Evolutionary conservation across 139 green algal genomes (phyloP).

Genomic region (Zygnema circumcarinatum): DNA sequence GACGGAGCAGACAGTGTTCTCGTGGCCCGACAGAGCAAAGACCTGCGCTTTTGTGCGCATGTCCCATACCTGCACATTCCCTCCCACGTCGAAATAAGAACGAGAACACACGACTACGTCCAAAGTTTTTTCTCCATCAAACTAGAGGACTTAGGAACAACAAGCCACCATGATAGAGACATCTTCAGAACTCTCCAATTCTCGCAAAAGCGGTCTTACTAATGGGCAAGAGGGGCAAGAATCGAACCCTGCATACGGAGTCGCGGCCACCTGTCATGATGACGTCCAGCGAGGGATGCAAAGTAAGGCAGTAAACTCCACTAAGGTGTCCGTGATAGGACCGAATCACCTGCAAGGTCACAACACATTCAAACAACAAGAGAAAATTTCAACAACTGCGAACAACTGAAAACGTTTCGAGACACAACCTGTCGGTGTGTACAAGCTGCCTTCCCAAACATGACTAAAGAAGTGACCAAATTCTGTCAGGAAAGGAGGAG

Average conservation of each 20-base stretch:
- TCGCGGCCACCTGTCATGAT: slow-evolving; percentile 89
- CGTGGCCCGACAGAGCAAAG: slow-evolving; percentile 87
- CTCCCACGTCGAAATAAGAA: neutral
- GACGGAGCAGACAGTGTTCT: slow-evolving; percentile 91
- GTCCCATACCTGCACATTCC: slow-evolving; percentile 87
- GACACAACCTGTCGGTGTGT: too few species aligned
- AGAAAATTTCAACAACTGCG: too few species aligned
- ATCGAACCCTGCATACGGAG: slow-evolving; percentile 76
- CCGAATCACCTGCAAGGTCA: slow-evolving; percentile 90
- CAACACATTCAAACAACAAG: slow-evolving; percentile 31
- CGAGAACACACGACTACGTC: neutral
- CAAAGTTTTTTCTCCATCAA: too few species aligned
- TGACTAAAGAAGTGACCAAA: too few species aligned
- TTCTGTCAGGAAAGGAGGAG: too few species aligned
- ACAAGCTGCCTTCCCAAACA: too few species aligned
- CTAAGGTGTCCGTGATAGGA: slow-evolving; percentile 98
- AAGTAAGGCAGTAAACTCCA: slow-evolving; percentile 93
- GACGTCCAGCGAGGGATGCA: slow-evolving; percentile 95
- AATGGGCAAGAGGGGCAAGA: too few species aligned
- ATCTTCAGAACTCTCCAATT: too few species aligned
- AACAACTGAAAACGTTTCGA: too few species aligned
- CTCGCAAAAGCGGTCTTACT: too few species aligned
- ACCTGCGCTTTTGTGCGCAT: slow-evolving; percentile 94
- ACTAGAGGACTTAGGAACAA: too few species aligned
- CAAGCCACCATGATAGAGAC: too few species aligned